Evolutionary conservation across 2,329 filamentous ascomycete species (phyloP).

Genomic region (Ceratocystis cubensis): DNA sequence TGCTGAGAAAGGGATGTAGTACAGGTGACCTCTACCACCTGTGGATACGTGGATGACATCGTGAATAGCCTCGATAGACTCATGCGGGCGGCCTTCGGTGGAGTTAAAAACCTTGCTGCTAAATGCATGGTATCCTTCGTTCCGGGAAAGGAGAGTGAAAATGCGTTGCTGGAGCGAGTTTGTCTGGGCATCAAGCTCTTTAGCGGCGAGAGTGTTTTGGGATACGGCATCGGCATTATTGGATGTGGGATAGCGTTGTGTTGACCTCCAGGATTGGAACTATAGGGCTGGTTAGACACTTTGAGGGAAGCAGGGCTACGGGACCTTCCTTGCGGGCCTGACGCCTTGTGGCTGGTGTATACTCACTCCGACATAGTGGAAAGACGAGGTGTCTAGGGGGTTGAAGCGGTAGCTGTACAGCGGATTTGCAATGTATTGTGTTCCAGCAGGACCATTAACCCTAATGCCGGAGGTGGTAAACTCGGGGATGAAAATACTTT

Average conservation of each 20-base stretch:
- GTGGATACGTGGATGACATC: slow-evolving; percentile 49
- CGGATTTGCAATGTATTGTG: slow-evolving; percentile 47
- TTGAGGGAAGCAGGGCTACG: not conserved
- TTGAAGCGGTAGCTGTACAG: slow-evolving; percentile 49
- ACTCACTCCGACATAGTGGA: slow-evolving; percentile 49
- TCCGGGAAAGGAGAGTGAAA: slow-evolving; percentile 54
- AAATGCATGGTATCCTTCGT: slow-evolving; percentile 54
- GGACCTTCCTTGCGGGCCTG: slow-evolving; percentile 11
- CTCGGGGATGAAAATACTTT: slow-evolving; percentile 35
- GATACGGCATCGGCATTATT: slow-evolving; percentile 31
- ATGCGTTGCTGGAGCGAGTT: slow-evolving; percentile 48
- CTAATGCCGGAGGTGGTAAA: slow-evolving; percentile 39
- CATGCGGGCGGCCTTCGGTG: slow-evolving; percentile 37
- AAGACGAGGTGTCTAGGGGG: slow-evolving; percentile 45
- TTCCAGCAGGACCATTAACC: slow-evolving; percentile 44
- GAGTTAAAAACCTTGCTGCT: slow-evolving; percentile 55
- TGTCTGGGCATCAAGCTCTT: slow-evolving; percentile 40
- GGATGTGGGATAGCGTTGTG: slow-evolving; percentile 43
- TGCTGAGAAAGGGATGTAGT: slow-evolving; percentile 55
- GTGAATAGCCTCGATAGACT: slow-evolving; percentile 54
- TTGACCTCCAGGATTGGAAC: slow-evolving; percentile 48
- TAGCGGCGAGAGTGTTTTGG: slow-evolving; percentile 45
- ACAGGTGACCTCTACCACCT: slow-evolving; percentile 54
- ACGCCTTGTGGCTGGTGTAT: not conserved
- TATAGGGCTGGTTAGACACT: slow-evolving; percentile 26